Conservation (phyloP, 208 protist genomes). For the Leishmania tarentolae region DNA sequence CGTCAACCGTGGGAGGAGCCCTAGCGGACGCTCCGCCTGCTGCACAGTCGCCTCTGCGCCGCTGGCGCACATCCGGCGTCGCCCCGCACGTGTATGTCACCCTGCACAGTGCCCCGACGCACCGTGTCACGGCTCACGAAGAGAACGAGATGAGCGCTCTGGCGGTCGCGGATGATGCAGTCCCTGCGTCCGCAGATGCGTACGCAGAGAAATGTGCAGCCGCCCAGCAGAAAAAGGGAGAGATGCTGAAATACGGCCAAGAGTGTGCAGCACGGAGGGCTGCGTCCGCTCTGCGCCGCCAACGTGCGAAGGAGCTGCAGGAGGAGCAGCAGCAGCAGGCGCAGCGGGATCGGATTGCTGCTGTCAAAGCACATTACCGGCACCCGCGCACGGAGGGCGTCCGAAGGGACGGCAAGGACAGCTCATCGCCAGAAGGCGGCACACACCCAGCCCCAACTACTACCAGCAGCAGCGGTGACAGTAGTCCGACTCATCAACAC, state of each 20-base stretch:
- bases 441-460: background rate
- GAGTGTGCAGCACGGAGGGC: slow-evolving; percentile 41
- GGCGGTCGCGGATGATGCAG: background rate
- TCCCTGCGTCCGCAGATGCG: background rate
- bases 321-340: slow-evolving; percentile 2
- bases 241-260: slow-evolving; percentile 8
- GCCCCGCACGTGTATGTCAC: slow-evolving; percentile 21
- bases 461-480: background rate
- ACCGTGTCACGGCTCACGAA: background rate
- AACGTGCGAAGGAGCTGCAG: slow-evolving; percentile 17
- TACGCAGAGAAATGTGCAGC: slow-evolving; percentile 9
- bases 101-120: background rate
- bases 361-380: slow-evolving; percentile 15
- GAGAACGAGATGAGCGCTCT: background rate
- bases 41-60: background rate
- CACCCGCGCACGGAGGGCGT: slow-evolving; percentile 2
- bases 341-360: slow-evolving; percentile 22
- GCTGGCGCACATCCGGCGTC: slow-evolving; percentile 21
- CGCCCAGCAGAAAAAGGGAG: background rate
- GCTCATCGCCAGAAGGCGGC: background rate
- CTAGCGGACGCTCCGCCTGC: background rate
- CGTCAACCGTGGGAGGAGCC: background rate
- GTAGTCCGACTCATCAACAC: background rate
- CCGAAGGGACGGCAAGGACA: background rate
- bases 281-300: slow-evolving; percentile 15